These are phyloP conservation scores for Beauveria pseudobassiana DNA, from an alignment of 2,329 filamentous ascomycete genomes.

Conservation along the genomic window DNA sequence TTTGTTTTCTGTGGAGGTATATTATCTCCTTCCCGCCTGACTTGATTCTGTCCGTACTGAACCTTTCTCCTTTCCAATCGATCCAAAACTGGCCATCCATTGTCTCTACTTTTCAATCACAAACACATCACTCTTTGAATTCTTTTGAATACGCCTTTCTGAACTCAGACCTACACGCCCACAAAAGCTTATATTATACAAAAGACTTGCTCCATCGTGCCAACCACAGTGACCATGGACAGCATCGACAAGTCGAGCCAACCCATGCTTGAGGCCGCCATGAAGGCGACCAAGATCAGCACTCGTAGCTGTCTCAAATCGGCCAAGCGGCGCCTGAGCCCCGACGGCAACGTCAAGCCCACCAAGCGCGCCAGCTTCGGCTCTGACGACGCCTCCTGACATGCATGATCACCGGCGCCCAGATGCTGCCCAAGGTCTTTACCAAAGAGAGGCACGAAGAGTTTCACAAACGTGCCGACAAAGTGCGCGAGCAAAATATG, in stretches of 20 bases:
- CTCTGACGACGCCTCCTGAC: not conserved
- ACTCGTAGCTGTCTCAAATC: slow-evolving; percentile 4
- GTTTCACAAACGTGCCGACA: not conserved
- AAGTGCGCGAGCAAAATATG: not conserved
- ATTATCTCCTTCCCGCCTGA: too few species aligned
- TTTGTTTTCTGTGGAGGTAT: too few species aligned
- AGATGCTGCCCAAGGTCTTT: not conserved
- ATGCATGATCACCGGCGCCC: not conserved
- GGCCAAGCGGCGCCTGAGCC: not conserved
- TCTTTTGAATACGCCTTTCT: too few species aligned
- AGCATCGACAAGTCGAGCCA: not conserved
- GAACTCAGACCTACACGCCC: too few species aligned
- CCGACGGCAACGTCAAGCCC: not conserved
- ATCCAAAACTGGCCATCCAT: too few species aligned
- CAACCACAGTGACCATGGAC: not conserved
- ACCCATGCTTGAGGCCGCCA: not conserved
- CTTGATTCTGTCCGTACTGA: too few species aligned
- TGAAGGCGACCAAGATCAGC: not conserved
- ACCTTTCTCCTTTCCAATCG: too few species aligned
- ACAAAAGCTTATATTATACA: too few species aligned
- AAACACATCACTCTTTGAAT: too few species aligned
- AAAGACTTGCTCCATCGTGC: too few species aligned
- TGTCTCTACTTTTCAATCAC: too few species aligned
- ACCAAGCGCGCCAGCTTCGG: not conserved
- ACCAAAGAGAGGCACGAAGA: not conserved